Conservation (phyloP, 495 filamentous ascomycete genomes). For the Xylaria sp. region DNA sequence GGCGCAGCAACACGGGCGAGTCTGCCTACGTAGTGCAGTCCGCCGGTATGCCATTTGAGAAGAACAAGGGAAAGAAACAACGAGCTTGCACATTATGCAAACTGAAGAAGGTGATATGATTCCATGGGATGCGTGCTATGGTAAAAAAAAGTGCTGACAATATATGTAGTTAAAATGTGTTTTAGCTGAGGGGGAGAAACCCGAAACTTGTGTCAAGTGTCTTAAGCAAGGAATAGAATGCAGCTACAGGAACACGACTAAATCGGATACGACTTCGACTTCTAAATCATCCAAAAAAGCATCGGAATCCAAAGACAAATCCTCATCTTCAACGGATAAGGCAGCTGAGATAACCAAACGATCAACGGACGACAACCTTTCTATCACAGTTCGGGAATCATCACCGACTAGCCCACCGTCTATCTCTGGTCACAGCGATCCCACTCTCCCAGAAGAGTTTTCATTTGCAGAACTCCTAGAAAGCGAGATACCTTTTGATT, state of each 20-base stretch:
- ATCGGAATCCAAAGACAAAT: background rate
- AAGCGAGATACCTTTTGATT: conserved; percentile 3
- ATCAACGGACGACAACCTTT: background rate
- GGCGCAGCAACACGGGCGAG: conserved; percentile 6
- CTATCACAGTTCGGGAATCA: background rate
- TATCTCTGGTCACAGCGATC: background rate
- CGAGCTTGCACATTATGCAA: conserved; percentile 10
- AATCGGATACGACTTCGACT: background rate
- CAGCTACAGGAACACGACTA: background rate
- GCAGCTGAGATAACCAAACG: background rate
- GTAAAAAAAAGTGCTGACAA: background rate
- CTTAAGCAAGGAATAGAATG: conserved; percentile 1
- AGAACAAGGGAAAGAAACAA: conserved; percentile 1
- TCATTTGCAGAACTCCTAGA: conserved; percentile 6
- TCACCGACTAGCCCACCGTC: conserved; percentile 1
- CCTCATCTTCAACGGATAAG: background rate
- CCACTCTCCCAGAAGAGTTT: background rate
- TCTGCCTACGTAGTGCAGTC: conserved; percentile 10
- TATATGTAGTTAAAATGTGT: conserved; percentile 4
- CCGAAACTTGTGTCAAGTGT: conserved; percentile 5
- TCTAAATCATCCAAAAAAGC: background rate
- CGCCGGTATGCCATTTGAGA: conserved; percentile 8
- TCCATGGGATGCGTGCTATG: background rate
- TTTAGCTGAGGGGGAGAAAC: background rate
- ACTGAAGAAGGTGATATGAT: background rate